Evolutionary conservation across 2,329 filamentous ascomycete species (phyloP).

Genomic region (Rhynchosporium agropyri): DNA sequence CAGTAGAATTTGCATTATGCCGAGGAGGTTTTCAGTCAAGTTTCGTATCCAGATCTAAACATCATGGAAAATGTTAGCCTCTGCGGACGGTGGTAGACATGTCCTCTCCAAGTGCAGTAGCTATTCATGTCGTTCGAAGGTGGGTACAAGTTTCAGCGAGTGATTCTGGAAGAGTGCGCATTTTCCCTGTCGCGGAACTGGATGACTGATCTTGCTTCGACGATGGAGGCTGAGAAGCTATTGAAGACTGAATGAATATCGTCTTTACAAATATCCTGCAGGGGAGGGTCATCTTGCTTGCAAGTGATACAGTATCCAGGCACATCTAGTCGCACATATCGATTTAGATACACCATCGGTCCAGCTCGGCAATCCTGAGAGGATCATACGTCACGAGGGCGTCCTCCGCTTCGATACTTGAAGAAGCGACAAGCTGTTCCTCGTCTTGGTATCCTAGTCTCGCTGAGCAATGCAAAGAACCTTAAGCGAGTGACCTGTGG

Average conservation of each 20-base stretch:
- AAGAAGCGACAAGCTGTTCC: constrained; percentile 25
- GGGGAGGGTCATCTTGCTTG: constrained; percentile 45
- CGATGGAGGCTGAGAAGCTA: constrained; percentile 51
- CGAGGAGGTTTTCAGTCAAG: constrained; percentile 48
- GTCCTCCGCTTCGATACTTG: constrained; percentile 35
- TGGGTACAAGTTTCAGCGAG: constrained; percentile 61
- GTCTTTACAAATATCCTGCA: constrained; percentile 55
- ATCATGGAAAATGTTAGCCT: constrained; percentile 53
- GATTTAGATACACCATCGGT: constrained; percentile 42
- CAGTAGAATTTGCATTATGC: constrained; percentile 51
- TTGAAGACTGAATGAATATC: constrained; percentile 52
- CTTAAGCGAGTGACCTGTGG: constrained; percentile 34
- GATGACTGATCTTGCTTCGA: constrained; percentile 43
- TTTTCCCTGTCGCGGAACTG: constrained; percentile 44
- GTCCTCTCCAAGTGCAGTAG: constrained; percentile 48
- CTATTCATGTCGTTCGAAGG: constrained; percentile 52
- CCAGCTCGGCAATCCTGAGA: constrained; percentile 28
- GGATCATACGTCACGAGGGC: constrained; percentile 45
- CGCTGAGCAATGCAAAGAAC: constrained; percentile 36
- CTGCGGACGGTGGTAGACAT: constrained; percentile 47
- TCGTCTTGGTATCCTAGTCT: constrained; percentile 36
- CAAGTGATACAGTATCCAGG: constrained; percentile 39
- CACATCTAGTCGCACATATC: constrained; percentile 38
- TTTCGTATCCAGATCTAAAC: constrained; percentile 50
- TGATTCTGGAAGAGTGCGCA: constrained; percentile 48